phyloP scores from a whole-genome alignment of 2,329 filamentous ascomycete species.

The Aspergillus fumigatiaffinis region DNA sequence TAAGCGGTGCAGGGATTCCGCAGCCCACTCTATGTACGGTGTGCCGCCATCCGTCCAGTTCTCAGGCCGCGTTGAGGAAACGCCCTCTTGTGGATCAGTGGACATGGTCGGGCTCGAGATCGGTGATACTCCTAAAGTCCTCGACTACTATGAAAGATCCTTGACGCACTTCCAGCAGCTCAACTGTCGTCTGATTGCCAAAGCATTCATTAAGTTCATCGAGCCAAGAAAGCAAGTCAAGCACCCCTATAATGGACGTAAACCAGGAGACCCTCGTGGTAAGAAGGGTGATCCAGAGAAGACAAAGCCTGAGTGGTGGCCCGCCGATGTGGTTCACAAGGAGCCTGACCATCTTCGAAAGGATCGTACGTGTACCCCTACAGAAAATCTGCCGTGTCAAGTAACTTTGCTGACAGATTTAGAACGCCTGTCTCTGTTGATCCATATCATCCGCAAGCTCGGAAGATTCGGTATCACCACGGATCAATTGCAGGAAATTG shows the following conservation, averaged over 20 bases:
- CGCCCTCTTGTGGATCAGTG: constrained; percentile 13
- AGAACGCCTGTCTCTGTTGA: constrained; percentile 37
- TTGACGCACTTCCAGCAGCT: constrained; percentile 45
- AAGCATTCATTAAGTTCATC: constrained; percentile 45
- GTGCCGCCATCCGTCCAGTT: constrained; percentile 16
- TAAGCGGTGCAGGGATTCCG: constrained; percentile 26
- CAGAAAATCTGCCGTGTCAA: neutral
- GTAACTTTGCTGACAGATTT: constrained; percentile 3
- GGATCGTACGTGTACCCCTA: constrained; percentile 34
- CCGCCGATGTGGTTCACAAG: constrained; percentile 42
- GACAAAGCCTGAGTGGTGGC: constrained; percentile 46
- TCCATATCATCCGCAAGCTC: constrained; percentile 40
- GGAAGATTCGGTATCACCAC: constrained; percentile 32
- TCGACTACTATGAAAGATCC: constrained; percentile 38
- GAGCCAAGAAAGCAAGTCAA: constrained; percentile 47
- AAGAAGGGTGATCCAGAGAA: constrained; percentile 40
- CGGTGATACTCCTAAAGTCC: constrained; percentile 36
- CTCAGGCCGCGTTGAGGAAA: constrained; percentile 23
- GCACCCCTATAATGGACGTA: constrained; percentile 48
- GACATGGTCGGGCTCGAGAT: constrained; percentile 33
- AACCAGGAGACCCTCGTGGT: constrained; percentile 33
- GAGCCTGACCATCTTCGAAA: constrained; percentile 49
- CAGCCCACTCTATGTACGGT: constrained; percentile 11
- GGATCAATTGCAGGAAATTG: constrained; percentile 39
- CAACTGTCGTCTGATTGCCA: constrained; percentile 43